Conservation (phyloP, 2,329 filamentous ascomycete species). For the Penicillium sp. region DNA sequence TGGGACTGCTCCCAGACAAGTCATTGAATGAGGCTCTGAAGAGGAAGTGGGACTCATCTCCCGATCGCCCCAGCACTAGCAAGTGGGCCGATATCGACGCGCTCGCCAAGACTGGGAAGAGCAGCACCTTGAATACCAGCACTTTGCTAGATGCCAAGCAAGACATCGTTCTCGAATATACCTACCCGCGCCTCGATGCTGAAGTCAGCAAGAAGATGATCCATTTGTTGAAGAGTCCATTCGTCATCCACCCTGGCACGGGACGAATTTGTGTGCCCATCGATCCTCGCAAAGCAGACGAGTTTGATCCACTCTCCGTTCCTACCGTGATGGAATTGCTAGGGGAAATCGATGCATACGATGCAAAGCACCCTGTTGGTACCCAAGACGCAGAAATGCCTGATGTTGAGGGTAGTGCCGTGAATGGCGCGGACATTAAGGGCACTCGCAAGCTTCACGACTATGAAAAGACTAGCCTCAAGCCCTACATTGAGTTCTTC, state of each 20-base stretch:
- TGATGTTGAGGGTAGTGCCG: conserved; percentile 46
- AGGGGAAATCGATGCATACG: conserved; percentile 84
- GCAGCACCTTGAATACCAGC: conserved; percentile 72
- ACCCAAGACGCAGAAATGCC: conserved; percentile 50
- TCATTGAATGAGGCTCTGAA: conserved; percentile 77
- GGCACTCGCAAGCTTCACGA: conserved; percentile 67
- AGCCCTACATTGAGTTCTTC: conserved; percentile 91
- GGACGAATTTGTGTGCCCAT: conserved; percentile 96
- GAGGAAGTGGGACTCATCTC: conserved; percentile 88
- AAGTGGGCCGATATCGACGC: conserved; percentile 97
- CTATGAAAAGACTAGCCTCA: conserved; percentile 96
- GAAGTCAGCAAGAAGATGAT: conserved; percentile 98
- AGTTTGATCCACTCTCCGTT: conserved; percentile 86
- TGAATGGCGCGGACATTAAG: conserved; percentile 41
- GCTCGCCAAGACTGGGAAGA: conserved; percentile 76
- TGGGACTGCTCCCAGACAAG: conserved; percentile 84
- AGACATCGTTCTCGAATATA: conserved; percentile 95
- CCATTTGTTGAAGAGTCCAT: conserved; percentile 95
- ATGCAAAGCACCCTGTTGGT: conserved; percentile 45
- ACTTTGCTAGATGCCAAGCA: conserved; percentile 88
- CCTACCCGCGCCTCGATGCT: conserved; percentile 94
- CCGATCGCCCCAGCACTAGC: conserved; percentile 73
- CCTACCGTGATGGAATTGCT: conserved; percentile 85
- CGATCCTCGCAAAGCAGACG: conserved; percentile 72
- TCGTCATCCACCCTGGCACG: conserved; percentile 94